Conservation (phyloP, 1,284 basidiomycete species). For the Ceratobasidium sp. region DNA sequence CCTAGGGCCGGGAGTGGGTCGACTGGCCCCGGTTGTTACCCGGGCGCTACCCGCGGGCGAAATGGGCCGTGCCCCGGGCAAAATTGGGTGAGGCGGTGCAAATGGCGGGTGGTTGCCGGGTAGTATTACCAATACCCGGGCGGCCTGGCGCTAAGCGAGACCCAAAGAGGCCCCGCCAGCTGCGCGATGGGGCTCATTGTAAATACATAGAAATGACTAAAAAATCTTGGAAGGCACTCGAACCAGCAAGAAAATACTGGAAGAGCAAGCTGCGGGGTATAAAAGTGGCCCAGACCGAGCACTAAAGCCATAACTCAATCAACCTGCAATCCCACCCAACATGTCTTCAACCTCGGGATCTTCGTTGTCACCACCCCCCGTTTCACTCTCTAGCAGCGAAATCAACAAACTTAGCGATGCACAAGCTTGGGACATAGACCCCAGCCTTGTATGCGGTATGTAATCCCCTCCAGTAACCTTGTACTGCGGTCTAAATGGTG, state of each 20-base stretch:
- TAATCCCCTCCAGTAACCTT: not conserved
- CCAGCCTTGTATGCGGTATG: not conserved
- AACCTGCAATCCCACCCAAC: not conserved
- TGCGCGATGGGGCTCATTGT: not conserved
- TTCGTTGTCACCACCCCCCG: not conserved
- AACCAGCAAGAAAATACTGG: not conserved
- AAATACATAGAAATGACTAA: not conserved
- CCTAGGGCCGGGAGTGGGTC: conserved; percentile 9
- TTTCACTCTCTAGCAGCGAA: not conserved
- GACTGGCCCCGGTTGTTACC: conserved; percentile 12
- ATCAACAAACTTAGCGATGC: conserved; percentile 8
- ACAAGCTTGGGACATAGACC: conserved; percentile 5
- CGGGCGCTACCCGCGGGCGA: not conserved
- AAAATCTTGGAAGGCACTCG: not conserved
- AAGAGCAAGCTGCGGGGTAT: not conserved
- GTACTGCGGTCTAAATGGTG: not conserved
- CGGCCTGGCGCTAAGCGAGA: conserved; percentile 9
- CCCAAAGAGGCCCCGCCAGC: conserved; percentile 15
- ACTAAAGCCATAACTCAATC: not conserved
- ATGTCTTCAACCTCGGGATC: not conserved
- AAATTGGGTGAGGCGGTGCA: too few relatives aligned
- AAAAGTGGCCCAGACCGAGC: not conserved
- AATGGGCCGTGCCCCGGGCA: too few relatives aligned
- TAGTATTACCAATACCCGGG: too few relatives aligned
- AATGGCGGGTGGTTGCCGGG: too few relatives aligned